phyloP scores from a whole-genome alignment of 73 alveolate genomes.

The Tetrahymena malaccensis region DNA sequence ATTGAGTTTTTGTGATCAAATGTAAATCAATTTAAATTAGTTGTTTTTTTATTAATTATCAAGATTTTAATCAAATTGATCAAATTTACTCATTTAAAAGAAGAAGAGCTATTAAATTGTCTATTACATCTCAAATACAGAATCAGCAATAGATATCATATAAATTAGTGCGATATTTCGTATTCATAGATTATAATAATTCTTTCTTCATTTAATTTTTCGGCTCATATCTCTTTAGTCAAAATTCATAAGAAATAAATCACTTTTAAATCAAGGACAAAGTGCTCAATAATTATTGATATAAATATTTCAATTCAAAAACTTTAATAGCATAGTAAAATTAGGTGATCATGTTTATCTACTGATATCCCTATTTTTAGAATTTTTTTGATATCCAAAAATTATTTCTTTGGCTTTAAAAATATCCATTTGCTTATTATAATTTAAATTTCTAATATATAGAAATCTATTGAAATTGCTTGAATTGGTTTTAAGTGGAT shows the following conservation, averaged over 20 bases:
- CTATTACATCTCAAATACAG: neutral
- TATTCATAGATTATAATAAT: neutral
- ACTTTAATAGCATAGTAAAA: neutral
- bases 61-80: neutral
- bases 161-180: neutral
- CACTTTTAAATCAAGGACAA: neutral
- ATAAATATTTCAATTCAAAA: too few species aligned
- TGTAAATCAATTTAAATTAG: neutral
- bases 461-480: too few species aligned
- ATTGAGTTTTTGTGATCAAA: neutral
- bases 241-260: neutral
- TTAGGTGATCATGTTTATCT: neutral
- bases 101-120: neutral
- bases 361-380: neutral
- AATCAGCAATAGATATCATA: neutral
- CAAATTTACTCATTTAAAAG: neutral
- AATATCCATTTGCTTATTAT: too few species aligned
- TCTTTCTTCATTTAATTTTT: neutral
- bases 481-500: too few species aligned
- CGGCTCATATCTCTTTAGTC: neutral
- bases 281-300: neutral
- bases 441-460: too few species aligned
- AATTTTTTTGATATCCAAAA: too few species aligned
- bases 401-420: too few species aligned
- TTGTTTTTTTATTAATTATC: neutral